These are phyloP conservation scores for Avena eriantha DNA, from an alignment of 176 grass and related monocot species.

Conservation along the genomic window DNA sequence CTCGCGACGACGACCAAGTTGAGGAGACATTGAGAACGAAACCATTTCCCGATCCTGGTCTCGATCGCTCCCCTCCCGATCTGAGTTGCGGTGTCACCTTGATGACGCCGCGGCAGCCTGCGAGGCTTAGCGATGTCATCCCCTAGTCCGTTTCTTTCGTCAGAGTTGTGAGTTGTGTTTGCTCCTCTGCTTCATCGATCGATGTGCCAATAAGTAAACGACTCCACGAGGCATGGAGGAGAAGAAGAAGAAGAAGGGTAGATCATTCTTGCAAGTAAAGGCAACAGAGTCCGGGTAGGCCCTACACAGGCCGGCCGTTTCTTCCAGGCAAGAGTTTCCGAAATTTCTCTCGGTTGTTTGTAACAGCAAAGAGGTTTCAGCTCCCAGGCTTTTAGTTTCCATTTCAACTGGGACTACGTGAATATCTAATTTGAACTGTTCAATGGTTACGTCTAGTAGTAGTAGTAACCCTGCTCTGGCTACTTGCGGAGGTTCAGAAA, in stretches of 20 bases:
- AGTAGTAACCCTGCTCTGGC: background rate
- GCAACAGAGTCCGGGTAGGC: background rate
- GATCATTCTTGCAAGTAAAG: slow-evolving; percentile 51
- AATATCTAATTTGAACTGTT: background rate
- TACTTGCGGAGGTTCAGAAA: background rate
- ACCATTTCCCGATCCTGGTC: slow-evolving; percentile 25
- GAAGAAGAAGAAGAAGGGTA: slow-evolving; percentile 28
- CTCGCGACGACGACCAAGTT: background rate
- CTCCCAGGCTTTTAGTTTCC: background rate
- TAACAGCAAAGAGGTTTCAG: background rate
- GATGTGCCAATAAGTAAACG: slow-evolving; percentile 47
- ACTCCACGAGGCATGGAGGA: background rate
- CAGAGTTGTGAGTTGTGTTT: background rate
- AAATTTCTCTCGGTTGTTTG: slow-evolving; percentile 6
- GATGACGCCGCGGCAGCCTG: slow-evolving; percentile 12
- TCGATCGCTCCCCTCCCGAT: slow-evolving; percentile 9
- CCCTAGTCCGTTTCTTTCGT: background rate
- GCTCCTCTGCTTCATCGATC: slow-evolving; percentile 3
- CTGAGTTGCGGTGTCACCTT: slow-evolving; percentile 3
- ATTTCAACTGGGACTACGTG: background rate
- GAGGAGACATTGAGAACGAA: background rate
- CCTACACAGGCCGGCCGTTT: slow-evolving; percentile 26
- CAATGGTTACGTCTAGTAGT: slow-evolving; percentile 10
- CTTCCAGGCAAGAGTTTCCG: slow-evolving; percentile 20
- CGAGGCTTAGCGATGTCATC: slow-evolving; percentile 36